Evolutionary conservation across 2,329 filamentous ascomycete genomes (phyloP).

Genomic region (Amylocarpus encephaloides): DNA sequence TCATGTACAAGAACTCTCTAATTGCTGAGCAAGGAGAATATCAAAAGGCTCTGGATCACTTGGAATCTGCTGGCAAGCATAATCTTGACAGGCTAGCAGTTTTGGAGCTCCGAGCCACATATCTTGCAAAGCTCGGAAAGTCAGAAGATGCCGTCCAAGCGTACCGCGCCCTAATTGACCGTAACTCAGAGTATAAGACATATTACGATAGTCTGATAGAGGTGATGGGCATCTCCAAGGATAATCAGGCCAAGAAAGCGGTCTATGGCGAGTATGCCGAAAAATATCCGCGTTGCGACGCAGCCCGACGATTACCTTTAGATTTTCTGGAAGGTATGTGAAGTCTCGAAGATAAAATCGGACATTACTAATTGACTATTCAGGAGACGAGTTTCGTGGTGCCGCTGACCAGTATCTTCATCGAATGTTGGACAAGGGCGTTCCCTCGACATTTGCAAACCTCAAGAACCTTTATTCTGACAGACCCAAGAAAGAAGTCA

Average conservation of each 20-base stretch:
- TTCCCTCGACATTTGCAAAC: conserved; percentile 94
- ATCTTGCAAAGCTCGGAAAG: conserved; percentile 68
- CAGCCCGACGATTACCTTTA: conserved; percentile 76
- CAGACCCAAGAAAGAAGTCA: conserved; percentile 65
- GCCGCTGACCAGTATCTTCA: conserved; percentile 75
- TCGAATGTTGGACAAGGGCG: conserved; percentile 82
- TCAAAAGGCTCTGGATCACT: conserved; percentile 76
- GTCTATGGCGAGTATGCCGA: conserved; percentile 77
- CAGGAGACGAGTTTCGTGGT: conserved; percentile 71
- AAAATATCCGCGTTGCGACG: conserved; percentile 78
- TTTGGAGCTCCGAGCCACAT: conserved; percentile 79
- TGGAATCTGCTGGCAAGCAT: conserved; percentile 69
- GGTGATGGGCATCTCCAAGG: conserved; percentile 57
- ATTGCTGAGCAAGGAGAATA: conserved; percentile 86
- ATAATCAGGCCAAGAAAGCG: conserved; percentile 59
- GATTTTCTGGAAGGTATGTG: conserved; percentile 72
- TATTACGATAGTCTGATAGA: conserved; percentile 79
- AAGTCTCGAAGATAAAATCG: not conserved
- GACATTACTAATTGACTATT: conserved; percentile 17
- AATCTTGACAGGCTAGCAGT: conserved; percentile 79
- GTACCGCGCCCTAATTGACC: conserved; percentile 73
- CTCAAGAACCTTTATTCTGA: conserved; percentile 88
- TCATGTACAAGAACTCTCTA: conserved; percentile 90
- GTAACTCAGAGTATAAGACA: conserved; percentile 78
- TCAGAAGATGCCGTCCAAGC: conserved; percentile 76